Conservation (phyloP, 148 eudicot genomes). For the Silene uniflora region DNA sequence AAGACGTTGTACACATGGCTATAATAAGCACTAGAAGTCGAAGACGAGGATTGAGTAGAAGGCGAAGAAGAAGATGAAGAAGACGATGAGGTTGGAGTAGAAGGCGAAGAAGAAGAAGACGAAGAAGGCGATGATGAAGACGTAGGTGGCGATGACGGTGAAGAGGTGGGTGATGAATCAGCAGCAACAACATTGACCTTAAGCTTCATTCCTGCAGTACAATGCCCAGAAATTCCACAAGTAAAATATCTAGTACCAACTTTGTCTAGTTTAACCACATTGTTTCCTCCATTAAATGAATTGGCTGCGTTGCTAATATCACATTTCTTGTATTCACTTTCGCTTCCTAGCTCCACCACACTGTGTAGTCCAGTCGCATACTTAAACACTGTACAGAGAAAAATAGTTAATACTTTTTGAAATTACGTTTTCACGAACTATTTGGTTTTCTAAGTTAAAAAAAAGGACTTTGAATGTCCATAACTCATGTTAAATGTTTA, state of each 20-base stretch:
- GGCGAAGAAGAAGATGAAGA: neutral
- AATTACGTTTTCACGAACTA: no score
- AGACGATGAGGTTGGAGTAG: no score
- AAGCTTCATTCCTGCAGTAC: slow-evolving; percentile 65
- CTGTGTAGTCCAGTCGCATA: slow-evolving; percentile 58
- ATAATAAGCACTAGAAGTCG: neutral
- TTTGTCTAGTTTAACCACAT: slow-evolving; percentile 49
- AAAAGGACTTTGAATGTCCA: no score
- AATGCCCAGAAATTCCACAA: slow-evolving; percentile 68
- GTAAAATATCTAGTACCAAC: slow-evolving; percentile 55
- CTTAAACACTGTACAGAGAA: slow-evolving; percentile 54
- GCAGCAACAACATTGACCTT: slow-evolving; percentile 46
- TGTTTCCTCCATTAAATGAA: slow-evolving; percentile 46
- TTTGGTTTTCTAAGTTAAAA: no score
- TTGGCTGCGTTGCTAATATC: slow-evolving; percentile 40
- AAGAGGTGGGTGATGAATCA: slow-evolving; percentile 11
- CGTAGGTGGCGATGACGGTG: no score
- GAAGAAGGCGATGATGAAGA: no score
- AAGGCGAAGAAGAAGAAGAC: no score
- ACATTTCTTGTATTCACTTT: slow-evolving; percentile 55
- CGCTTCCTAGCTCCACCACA: slow-evolving; percentile 52
- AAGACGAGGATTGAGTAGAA: neutral
- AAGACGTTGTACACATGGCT: neutral
- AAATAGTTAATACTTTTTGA: no score
- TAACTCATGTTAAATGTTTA: no score